Conservation (phyloP, 305 asterid genomes). For the Nicotiana rustica region DNA sequence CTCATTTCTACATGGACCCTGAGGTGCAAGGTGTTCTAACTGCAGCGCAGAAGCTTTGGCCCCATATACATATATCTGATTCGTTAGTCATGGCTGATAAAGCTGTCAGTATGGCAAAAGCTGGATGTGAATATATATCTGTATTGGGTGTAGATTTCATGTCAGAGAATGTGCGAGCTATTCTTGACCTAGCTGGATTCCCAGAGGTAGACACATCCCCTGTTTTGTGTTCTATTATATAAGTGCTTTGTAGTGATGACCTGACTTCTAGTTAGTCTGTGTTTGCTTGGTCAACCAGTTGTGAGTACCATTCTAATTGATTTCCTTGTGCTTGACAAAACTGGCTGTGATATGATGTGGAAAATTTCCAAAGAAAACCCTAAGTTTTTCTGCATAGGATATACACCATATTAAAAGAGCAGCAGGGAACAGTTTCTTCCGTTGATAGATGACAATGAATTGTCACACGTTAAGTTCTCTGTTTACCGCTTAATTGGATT, state of each 20-base stretch:
- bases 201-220: conserved; percentile 61
- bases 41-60: conserved; percentile 95
- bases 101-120: conserved; percentile 93
- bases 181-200: conserved; percentile 95
- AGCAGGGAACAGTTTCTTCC: conserved; percentile 16
- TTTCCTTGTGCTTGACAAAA: not conserved
- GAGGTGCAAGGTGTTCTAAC: conserved; percentile 98
- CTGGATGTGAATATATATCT: conserved; percentile 82
- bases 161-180: conserved; percentile 97
- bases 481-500: not conserved
- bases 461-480: not conserved
- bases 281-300: conserved; percentile 20
- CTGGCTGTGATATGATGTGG: conserved; percentile 2
- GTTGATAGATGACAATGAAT: not conserved
- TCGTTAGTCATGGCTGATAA: conserved; percentile 98
- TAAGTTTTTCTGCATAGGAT: not conserved
- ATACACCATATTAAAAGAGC: not conserved
- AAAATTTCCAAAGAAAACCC: conserved; percentile 1
- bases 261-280: not conserved
- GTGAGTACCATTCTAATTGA: not conserved
- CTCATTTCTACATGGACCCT: conserved; percentile 99
- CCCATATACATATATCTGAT: conserved; percentile 97
- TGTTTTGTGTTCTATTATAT: not conserved
- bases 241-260: not conserved
- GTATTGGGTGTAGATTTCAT: conserved; percentile 97